Conservation (phyloP, 1,284 basidiomycete species). For the Kwoniella shivajii region DNA sequence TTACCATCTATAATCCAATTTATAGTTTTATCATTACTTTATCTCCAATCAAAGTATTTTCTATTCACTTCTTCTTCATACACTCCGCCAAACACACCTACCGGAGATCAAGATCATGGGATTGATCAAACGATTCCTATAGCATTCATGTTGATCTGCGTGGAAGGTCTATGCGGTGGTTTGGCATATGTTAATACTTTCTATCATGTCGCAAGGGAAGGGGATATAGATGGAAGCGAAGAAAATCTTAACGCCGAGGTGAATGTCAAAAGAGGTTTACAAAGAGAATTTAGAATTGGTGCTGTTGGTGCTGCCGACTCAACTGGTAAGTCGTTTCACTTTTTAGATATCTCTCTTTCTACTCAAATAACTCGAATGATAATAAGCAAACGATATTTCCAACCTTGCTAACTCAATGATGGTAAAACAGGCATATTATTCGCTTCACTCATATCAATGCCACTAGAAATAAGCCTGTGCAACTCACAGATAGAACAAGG, state of each 20-base stretch:
- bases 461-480: constrained; percentile 79
- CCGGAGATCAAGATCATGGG: constrained; percentile 16
- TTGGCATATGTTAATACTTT: constrained; percentile 92
- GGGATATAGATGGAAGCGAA: constrained; percentile 25
- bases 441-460: constrained; percentile 76
- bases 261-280: constrained; percentile 51
- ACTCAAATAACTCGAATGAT: background rate
- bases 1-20: constrained; percentile 59
- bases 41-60: constrained; percentile 53
- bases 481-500: constrained; percentile 71
- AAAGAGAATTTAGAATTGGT: constrained; percentile 85
- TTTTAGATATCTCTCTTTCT: background rate
- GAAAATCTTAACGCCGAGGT: constrained; percentile 11
- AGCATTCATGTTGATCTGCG: constrained; percentile 74
- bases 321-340: constrained; percentile 34
- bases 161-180: constrained; percentile 87
- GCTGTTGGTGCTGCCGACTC: constrained; percentile 66
- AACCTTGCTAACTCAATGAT: no score
- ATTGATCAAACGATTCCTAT: constrained; percentile 62
- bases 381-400: no score
- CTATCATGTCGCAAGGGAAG: constrained; percentile 77
- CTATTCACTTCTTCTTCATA: constrained; percentile 44
- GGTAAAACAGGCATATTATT: constrained; percentile 65
- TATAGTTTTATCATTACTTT: constrained; percentile 61
- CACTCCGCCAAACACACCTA: constrained; percentile 24